Evolutionary conservation across 495 filamentous ascomycete genomes (phyloP), one percentile per base, ranked within the genome.

Genomic region (Friedmanniomyces simplex): DNA sequence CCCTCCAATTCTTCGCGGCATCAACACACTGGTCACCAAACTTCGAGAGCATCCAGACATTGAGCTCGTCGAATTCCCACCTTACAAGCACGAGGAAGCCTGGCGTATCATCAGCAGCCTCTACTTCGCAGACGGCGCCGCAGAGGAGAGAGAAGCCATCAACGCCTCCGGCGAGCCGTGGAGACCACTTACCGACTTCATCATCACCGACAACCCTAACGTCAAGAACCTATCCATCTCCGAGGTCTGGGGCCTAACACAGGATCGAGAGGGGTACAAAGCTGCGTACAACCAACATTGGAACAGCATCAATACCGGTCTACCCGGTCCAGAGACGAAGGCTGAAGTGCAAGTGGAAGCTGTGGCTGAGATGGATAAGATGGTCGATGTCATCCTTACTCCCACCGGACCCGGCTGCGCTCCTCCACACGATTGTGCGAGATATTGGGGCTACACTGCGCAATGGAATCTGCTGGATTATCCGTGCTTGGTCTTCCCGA

Each of bases 11-110:
- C 72, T 71, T 0, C 72, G 83, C 10, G 85, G 80, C 8, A 66
- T 90, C 20, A 69, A 74, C 41, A 65, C 77, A 28, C 71, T 84
- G 0, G 75, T 76, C n/a, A 69, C 71, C n/a, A 78, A 79, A 46
- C 69, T 88, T 18, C 65, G 73, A 41, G 62, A 68, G 37, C 61
- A 78, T 13, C 1, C 61, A 62, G 74, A 73, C 3, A 71, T 86
- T 39, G 78, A 81, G 37, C 65, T 87, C 10, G 74, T 86, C 1
- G 77, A 86, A 16, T 89, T 84, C 79, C 72, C 79, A 25, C 79
- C 83, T 10, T 83, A 83, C 59, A 59, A 47, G 32, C 56, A 42
- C 37, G 57, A 42, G 5, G 61, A 63, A 37, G 56, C 52, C 16
- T 59, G 50, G 45, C 50, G 52, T 1, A 59, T 63, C 21, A 52